Percentiles rank a stretch among this genome's conserved stretches.
These are phyloP conservation scores for Ambrosiella cleistominuta DNA, from an alignment of 2,329 filamentous ascomycete species.

Conservation along the genomic window DNA sequence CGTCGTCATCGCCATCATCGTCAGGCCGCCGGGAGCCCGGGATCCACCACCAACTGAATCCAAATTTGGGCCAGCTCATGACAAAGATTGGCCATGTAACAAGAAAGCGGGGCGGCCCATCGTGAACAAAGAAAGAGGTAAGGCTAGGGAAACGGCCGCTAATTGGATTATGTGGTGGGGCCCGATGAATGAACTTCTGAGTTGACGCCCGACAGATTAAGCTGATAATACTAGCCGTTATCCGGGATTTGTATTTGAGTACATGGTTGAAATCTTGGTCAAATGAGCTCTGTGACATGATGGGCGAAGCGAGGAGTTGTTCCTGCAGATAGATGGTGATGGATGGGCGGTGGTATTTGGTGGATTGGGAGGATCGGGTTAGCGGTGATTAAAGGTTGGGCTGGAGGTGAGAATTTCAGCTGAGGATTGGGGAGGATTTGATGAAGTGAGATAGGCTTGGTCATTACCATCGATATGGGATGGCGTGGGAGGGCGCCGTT, in stretches of 20 bases:
- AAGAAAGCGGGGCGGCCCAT: neutral
- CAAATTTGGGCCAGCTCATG: too few species aligned
- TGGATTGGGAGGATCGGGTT: neutral
- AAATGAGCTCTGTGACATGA: too few species aligned
- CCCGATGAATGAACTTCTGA: neutral
- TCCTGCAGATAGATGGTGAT: neutral
- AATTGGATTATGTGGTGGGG: neutral
- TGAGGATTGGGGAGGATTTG: neutral
- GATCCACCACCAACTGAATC: too few species aligned
- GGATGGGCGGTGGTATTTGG: neutral
- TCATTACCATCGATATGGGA: too few species aligned
- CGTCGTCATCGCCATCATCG: too few species aligned
- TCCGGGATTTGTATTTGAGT: too few species aligned
- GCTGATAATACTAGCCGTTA: too few species aligned
- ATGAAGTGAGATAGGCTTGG: neutral
- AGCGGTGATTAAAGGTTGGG: neutral
- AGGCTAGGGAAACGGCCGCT: neutral
- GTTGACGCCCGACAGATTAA: too few species aligned
- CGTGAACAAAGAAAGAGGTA: neutral
- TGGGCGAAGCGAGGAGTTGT: neutral
- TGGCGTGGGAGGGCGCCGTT: neutral
- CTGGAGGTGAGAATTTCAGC: neutral
- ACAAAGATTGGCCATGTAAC: neutral
- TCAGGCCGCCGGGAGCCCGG: too few species aligned
- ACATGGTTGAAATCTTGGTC: too few species aligned